Conservation (phyloP, 2,329 filamentous ascomycete species). For the Monilinia polystroma region DNA sequence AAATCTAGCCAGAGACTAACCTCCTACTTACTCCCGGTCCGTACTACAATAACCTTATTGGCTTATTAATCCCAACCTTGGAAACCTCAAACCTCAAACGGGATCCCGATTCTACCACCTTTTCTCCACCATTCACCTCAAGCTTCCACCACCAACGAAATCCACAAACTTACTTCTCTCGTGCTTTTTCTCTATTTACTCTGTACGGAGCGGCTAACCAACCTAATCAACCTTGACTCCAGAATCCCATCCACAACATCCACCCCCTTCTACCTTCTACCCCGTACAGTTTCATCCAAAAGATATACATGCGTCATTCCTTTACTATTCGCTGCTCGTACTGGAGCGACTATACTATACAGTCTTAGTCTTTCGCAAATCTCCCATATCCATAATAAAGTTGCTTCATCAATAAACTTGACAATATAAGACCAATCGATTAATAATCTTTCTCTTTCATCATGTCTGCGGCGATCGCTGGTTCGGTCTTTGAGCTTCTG, state of each 20-base stretch:
- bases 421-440: neutral
- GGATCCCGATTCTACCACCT: neutral
- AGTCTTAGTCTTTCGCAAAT: conserved; percentile 1
- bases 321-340: conserved; percentile 35
- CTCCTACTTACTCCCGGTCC: neutral
- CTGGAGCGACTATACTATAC: conserved; percentile 35
- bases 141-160: neutral
- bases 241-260: neutral
- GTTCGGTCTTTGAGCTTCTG: conserved; percentile 39
- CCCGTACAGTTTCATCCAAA: conserved; percentile 2
- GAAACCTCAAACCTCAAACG: neutral
- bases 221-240: neutral
- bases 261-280: neutral
- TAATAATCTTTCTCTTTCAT: conserved; percentile 25
- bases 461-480: conserved; percentile 36
- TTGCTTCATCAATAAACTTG: neutral
- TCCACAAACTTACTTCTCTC: too few relatives aligned
- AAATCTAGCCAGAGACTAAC: neutral
- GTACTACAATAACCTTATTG: neutral
- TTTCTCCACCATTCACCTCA: neutral
- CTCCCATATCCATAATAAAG: too few relatives aligned
- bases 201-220: too few relatives aligned
- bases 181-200: too few relatives aligned
- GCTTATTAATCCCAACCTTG: too few relatives aligned
- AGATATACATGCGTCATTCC: conserved; percentile 40